phyloP scores from a whole-genome alignment of 768 basidiomycete species.

The Trametes villosa region DNA sequence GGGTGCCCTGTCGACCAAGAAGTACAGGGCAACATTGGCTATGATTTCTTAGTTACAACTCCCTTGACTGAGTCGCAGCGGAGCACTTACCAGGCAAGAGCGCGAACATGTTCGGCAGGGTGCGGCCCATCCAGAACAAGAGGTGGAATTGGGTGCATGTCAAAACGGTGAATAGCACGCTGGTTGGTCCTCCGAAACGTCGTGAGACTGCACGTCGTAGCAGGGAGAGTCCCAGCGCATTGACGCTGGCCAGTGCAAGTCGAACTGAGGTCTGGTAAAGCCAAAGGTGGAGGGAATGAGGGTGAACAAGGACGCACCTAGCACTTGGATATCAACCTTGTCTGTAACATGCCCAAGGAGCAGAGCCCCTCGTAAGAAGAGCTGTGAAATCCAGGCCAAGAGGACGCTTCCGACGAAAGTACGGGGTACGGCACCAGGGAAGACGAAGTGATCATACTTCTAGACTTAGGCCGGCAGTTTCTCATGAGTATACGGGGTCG shows the following conservation, averaged over 20 bases:
- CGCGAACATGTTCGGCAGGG: constrained; percentile 94
- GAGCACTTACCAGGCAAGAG: constrained; percentile 71
- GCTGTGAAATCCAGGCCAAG: constrained; percentile 60
- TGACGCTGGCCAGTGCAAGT: constrained; percentile 66
- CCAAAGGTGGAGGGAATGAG: not conserved
- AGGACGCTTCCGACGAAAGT: constrained; percentile 81
- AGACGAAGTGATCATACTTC: constrained; percentile 89
- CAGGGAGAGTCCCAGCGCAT: constrained; percentile 63
- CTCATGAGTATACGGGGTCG: not conserved
- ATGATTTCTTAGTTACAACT: not conserved
- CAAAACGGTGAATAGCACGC: constrained; percentile 67
- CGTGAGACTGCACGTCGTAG: constrained; percentile 63
- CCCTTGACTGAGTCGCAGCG: not conserved
- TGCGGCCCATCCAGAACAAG: constrained; percentile 92
- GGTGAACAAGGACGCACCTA: constrained; percentile 49
- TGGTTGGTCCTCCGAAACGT: constrained; percentile 65
- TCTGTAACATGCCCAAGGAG: constrained; percentile 47
- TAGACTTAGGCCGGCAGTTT: not conserved
- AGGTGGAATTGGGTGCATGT: constrained; percentile 87
- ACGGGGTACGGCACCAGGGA: constrained; percentile 88
- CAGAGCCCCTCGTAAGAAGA: constrained; percentile 49
- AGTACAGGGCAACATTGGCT: constrained; percentile 64
- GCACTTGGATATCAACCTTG: constrained; percentile 73
- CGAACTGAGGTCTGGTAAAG: constrained; percentile 55
- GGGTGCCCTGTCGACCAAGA: constrained; percentile 50